Percentiles rank a stretch among this genome's conserved stretches.
Conservation (phyloP, 2,329 filamentous ascomycete species). For the Metarhizium anisopliae region DNA sequence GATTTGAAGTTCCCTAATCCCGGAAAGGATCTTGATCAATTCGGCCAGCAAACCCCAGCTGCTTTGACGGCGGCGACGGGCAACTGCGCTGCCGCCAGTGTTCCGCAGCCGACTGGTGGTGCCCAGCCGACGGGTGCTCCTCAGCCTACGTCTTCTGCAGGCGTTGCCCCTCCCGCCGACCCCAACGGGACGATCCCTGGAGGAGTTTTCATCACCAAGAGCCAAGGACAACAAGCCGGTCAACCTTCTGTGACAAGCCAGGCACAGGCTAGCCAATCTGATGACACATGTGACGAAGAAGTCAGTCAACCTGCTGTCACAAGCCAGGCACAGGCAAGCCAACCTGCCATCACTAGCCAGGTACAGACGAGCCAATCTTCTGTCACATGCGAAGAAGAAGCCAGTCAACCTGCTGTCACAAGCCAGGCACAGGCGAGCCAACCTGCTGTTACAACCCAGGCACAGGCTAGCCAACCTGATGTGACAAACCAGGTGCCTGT, state of each 20-base stretch:
- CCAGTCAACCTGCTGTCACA: not conserved
- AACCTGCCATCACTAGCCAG: constrained; percentile 5
- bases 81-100: constrained; percentile 12
- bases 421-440: constrained; percentile 7
- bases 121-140: constrained; percentile 6
- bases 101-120: constrained; percentile 2
- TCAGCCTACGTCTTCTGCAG: not conserved
- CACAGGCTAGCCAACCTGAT: not conserved
- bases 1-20: constrained; percentile 56
- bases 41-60: constrained; percentile 28
- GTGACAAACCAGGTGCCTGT: constrained; percentile 11
- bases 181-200: constrained; percentile 17
- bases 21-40: constrained; percentile 44
- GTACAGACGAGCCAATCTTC: not conserved
- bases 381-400: no score
- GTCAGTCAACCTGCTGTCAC: not conserved
- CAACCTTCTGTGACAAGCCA: constrained; percentile 7
- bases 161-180: not conserved
- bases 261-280: not conserved
- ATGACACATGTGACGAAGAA: not conserved
- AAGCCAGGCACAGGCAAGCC: constrained; percentile 4
- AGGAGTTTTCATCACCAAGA: constrained; percentile 31
- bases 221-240: constrained; percentile 6
- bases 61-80: constrained; percentile 14
- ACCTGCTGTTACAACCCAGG: constrained; percentile 6